A percentile compares a stretch with the other conserved stretches of the same genome.
These are phyloP conservation scores for Paspalum vaginatum DNA, from an alignment of 176 grass and related monocot species.

Conservation along the genomic window DNA sequence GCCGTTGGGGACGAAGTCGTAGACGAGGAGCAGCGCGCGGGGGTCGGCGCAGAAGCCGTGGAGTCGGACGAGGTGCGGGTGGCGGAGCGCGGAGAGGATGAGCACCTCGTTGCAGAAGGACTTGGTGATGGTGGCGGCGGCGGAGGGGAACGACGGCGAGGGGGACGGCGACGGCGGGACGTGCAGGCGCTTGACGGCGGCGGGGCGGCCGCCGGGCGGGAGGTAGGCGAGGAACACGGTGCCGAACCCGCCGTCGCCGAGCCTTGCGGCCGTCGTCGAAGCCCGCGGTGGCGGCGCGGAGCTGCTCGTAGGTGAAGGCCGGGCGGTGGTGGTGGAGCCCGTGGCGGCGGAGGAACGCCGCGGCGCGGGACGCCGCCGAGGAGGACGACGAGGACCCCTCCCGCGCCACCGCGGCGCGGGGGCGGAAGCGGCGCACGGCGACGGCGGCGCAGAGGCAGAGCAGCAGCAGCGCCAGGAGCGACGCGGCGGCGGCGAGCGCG, in stretches of 20 bases:
- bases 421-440: constrained; percentile 51
- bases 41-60: constrained; percentile 93
- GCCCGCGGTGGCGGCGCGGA: constrained; percentile 63
- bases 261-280: constrained; percentile 75
- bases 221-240: constrained; percentile 74
- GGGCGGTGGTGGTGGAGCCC: constrained; percentile 64
- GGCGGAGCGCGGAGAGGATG: constrained; percentile 90
- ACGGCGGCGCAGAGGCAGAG: constrained; percentile 65
- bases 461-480: constrained; percentile 52
- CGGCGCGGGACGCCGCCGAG: constrained; percentile 51
- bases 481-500: constrained; percentile 42
- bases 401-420: constrained; percentile 16
- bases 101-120: constrained; percentile 97
- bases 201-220: constrained; percentile 51
- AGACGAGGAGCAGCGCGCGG: constrained; percentile 86
- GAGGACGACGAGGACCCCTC: constrained; percentile 12
- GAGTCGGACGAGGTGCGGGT: constrained; percentile 87
- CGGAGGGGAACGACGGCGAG: constrained; percentile 46
- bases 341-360: constrained; percentile 67
- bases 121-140: constrained; percentile 60
- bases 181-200: constrained; percentile 87
- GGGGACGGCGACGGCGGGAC: constrained; percentile 65
- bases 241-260: constrained; percentile 86
- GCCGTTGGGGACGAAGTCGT: constrained; percentile 96
- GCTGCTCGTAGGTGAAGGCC: constrained; percentile 80